Evolutionary conservation across 441 rosid genomes (phyloP), one percentile per base, ranked within the genome.

Genomic region (Adansonia gregorii): DNA sequence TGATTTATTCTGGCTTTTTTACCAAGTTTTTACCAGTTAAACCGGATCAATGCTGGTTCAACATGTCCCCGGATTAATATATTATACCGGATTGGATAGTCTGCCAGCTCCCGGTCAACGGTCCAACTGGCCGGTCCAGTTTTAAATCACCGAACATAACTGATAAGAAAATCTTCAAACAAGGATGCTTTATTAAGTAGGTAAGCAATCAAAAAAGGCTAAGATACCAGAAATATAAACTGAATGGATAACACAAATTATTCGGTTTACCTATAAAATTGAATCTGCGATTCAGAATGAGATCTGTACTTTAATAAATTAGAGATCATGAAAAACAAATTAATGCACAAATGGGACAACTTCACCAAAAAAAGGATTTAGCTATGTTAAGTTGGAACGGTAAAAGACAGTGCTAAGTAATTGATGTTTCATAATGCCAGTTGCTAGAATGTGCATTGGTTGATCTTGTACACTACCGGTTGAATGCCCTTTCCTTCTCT

Each of bases 291-390:
- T 77, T 73, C 67, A 71, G 63, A 22, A 63, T 4, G 54, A 56
- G 60, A 49, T 78, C 72, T 54, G 43, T 31, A 55, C 76, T 51
- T 31, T 56, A 69, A 49, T 43, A 77, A 80, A 79, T 79, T 80
- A 83, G 80, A 79, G 73, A 68, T 19, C 22, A 54, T 24, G 49
- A 67, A 70, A 20, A 73, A 54, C 19, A 11, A 55, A 74, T 55
- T 76, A 74, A 76, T 55, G 14, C 79, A 83, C 79, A 68, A 73
- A 74, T 45, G 75, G 72, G 74, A 2, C 67, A 76, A 82, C 76
- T 64, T 31, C 68, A 31, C 68, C 48, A 39, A n/a, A 72, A 74
- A 45, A 60, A 60, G 70, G 59, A 63, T 35, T 45, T 67, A 31
- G 35, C 35, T 31, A 31, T 31, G 35, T 31, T 31, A 31, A 31